Evolutionary conservation across 441 rosid genomes (phyloP).

Genomic region (Arabidopsis hybrid): DNA sequence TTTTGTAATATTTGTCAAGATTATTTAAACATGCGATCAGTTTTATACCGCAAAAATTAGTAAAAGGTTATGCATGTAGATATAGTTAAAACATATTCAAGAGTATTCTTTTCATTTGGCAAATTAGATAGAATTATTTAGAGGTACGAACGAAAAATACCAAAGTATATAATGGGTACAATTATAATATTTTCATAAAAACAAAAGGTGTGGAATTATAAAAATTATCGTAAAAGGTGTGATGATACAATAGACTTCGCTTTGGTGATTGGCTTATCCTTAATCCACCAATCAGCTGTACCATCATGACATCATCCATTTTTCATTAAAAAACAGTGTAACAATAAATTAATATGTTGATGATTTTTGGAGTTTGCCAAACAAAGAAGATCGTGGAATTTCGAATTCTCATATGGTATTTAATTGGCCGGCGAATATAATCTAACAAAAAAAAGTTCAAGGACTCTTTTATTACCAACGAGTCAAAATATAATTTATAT

Average conservation of each 20-base stretch:
- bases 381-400: slow-evolving; percentile 24
- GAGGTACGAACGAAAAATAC: neutral
- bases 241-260: slow-evolving; percentile 21
- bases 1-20: neutral
- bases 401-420: neutral
- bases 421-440: slow-evolving; percentile 5
- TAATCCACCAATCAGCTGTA: slow-evolving; percentile 41
- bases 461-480: neutral
- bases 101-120: neutral
- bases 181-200: neutral
- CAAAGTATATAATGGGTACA: neutral
- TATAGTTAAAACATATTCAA: neutral
- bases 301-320: slow-evolving; percentile 37
- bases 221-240: slow-evolving; percentile 35
- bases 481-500: neutral
- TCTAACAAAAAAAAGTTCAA: neutral
- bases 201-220: slow-evolving; percentile 17
- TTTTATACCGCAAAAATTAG: neutral
- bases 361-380: slow-evolving; percentile 27
- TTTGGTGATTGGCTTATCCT: slow-evolving; percentile 49
- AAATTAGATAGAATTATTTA: slow-evolving; percentile 14
- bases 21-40: neutral
- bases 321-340: neutral
- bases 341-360: neutral
- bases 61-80: neutral